Percentiles rank a stretch among this genome's conserved stretches.
Conservation (phyloP, 225 moss, liverwort and hornwort genomes). For the Asterella californica region DNA sequence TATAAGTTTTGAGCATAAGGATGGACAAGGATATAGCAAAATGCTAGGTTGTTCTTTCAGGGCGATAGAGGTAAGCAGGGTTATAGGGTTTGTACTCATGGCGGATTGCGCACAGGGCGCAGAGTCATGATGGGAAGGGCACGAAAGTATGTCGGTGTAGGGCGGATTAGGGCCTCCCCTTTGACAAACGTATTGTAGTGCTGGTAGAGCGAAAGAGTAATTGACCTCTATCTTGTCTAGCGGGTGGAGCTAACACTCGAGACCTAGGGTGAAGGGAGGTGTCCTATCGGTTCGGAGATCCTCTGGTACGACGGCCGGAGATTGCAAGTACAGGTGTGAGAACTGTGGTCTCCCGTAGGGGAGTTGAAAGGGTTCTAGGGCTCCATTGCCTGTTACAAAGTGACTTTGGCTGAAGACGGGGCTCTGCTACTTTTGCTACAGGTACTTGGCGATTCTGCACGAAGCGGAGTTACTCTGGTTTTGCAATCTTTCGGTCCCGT, state of each 20-base stretch:
- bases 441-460: not conserved
- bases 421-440: not conserved
- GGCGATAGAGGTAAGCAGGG: not conserved
- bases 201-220: not conserved
- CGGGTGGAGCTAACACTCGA: not conserved
- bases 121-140: slow-evolving; percentile 10
- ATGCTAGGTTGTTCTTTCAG: slow-evolving; percentile 9
- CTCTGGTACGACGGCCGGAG: not conserved
- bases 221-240: not conserved
- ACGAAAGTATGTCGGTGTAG: not conserved
- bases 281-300: not conserved
- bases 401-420: not conserved
- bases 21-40: not conserved
- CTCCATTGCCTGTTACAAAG: not conserved
- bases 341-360: not conserved
- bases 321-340: not conserved
- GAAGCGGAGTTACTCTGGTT: not conserved
- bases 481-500: not conserved
- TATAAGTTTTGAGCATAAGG: slow-evolving; percentile 9
- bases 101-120: slow-evolving; percentile 17
- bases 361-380: not conserved
- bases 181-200: slow-evolving; percentile 2
- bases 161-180: slow-evolving; percentile 14
- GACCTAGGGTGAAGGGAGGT: slow-evolving; percentile 1
- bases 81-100: slow-evolving; percentile 9